Evolutionary conservation across 805 yeast genomes (phyloP).

Genomic region (Candida sphagnicola): DNA sequence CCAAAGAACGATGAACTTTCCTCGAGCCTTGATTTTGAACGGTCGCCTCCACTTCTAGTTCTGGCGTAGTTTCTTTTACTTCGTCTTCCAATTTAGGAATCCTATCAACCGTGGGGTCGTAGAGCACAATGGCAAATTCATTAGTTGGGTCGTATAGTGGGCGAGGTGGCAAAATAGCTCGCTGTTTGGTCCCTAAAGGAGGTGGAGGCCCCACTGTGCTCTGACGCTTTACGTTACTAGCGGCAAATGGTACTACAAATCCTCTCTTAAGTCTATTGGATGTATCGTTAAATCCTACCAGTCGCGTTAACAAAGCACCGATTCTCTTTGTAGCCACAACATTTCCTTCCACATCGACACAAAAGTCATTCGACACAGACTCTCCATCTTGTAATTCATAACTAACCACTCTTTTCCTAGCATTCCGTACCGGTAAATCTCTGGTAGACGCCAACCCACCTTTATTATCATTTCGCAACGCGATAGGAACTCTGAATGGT

Average conservation of each 20-base stretch:
- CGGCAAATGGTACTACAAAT: slow-evolving; percentile 62
- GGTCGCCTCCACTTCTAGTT: slow-evolving; percentile 8
- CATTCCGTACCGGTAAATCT: slow-evolving; percentile 21
- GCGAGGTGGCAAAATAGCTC: slow-evolving; percentile 69
- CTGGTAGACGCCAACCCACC: slow-evolving; percentile 11
- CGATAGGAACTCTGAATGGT: slow-evolving; percentile 69
- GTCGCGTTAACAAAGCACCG: slow-evolving; percentile 61
- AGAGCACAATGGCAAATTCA: slow-evolving; percentile 89
- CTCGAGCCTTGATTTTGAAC: slow-evolving; percentile 24
- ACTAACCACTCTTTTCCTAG: slow-evolving; percentile 26
- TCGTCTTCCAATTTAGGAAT: slow-evolving; percentile 26
- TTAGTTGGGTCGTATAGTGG: slow-evolving; percentile 94
- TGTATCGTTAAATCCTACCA: slow-evolving; percentile 40
- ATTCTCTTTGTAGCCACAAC: slow-evolving; percentile 26
- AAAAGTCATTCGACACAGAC: slow-evolving; percentile 17
- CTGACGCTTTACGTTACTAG: slow-evolving; percentile 27
- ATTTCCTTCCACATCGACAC: slow-evolving; percentile 31
- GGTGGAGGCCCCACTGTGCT: slow-evolving; percentile 57
- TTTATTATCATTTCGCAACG: slow-evolving; percentile 11
- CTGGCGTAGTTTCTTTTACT: slow-evolving; percentile 12
- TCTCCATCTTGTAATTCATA: slow-evolving; percentile 27
- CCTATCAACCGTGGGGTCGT: slow-evolving; percentile 89
- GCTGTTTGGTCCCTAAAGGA: slow-evolving; percentile 77
- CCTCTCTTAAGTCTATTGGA: slow-evolving; percentile 30
- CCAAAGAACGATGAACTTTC: slow-evolving; percentile 60